These are phyloP conservation scores for Metschnikowia reukaufii DNA, from an alignment of 805 yeast genomes.

Conservation along the genomic window DNA sequence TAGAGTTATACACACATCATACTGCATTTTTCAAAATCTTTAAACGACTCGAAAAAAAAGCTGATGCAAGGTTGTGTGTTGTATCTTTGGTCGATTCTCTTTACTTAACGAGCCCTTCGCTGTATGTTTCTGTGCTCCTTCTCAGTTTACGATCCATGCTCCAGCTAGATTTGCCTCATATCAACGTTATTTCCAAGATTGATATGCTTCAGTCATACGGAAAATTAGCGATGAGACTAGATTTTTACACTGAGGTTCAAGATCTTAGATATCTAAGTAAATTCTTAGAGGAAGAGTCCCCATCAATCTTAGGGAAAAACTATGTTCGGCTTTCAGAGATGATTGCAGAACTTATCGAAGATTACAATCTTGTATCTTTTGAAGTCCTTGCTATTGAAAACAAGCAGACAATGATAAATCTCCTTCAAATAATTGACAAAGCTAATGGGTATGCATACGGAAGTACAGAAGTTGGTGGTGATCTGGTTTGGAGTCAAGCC, in stretches of 20 bases:
- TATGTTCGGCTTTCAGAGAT: conserved; percentile 70
- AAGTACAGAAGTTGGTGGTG: conserved; percentile 93
- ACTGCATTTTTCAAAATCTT: conserved; percentile 70
- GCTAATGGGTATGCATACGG: conserved; percentile 95
- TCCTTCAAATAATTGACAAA: conserved; percentile 77
- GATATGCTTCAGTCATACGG: conserved; percentile 80
- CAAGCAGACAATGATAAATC: conserved; percentile 84
- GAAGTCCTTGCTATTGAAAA: conserved; percentile 91
- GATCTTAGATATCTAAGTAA: conserved; percentile 73
- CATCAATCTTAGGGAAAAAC: conserved; percentile 57
- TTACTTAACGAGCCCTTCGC: conserved; percentile 82
- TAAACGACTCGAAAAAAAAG: conserved; percentile 50
- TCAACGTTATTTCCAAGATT: conserved; percentile 89
- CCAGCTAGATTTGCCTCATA: conserved; percentile 88
- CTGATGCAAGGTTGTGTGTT: conserved; percentile 76
- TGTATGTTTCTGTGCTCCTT: conserved; percentile 77
- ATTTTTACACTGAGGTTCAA: conserved; percentile 90
- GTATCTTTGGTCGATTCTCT: conserved; percentile 83
- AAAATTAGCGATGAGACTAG: conserved; percentile 74
- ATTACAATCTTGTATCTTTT: conserved; percentile 82
- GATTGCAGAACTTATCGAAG: conserved; percentile 81
- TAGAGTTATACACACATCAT: conserved; percentile 91
- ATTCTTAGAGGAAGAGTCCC: conserved; percentile 67
- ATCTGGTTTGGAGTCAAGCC: conserved; percentile 96
- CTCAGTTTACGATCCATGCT: conserved; percentile 88